Base-by-base conservation (phyloP, 768 basidiomycete species). In the Mycena crocata region DNA sequence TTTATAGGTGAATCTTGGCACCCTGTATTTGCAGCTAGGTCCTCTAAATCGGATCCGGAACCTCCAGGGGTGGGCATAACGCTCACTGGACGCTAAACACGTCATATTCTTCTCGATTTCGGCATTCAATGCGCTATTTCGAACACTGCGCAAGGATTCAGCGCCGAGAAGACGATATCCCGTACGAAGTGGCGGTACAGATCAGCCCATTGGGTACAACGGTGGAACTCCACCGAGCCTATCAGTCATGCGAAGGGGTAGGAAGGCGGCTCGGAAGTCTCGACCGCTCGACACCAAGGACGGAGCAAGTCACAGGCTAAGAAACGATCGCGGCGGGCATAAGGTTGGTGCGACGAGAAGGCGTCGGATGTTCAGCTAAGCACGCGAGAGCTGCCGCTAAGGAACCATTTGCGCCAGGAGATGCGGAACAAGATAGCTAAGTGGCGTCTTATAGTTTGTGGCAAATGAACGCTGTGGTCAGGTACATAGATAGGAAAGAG, bases 11-110 rank as follows among this genome's bases (percentile, higher is more conserved):
- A 1, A 14, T 35, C 23, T 15, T 64, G 48, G 32, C 39, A 24
- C 48, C 48, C n/a, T n/a, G 46, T 42, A 40, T 48, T 48, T 42
- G 55, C 45, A 15, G 45, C 13, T 49, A 42, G 46, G 46, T 49
- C 21, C 55, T 64, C 64, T 66, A 61, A 66, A 60, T 61, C 65
- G 65, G 65, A 56, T 56, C 65, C 58, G 52, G 46, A 42, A 42
- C n/a, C 48, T 40, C 45, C 54, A 48, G 24, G 32, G 55, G 54
- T 49, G 51, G 42, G 21, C 24, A 31, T 35, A 46, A 57, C 42
- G 51, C 35, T 52, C 46, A 39, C 44, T 55, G 45, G 45, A 54
- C 40, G 28, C 52, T 30, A 57, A 45, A 51, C 32, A 64, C 63
- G 63, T 64, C 55, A 64, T 35, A 17, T 57, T 57, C 48, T 57